Evolutionary conservation across 768 basidiomycete species (phyloP), one percentile per base, ranked within the genome.

Genomic region (Kwoniella newhampshirensis): DNA sequence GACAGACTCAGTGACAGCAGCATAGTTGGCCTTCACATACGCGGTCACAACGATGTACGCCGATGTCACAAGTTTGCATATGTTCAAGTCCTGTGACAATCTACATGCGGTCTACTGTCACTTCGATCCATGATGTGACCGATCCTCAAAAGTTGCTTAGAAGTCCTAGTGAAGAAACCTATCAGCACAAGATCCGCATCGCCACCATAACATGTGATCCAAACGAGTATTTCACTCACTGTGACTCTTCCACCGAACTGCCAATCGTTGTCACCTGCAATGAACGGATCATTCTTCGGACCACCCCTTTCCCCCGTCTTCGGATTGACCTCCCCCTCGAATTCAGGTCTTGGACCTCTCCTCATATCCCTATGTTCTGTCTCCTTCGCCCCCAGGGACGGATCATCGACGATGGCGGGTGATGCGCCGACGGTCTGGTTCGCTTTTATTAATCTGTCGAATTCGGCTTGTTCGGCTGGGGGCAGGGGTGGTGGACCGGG

Each of bases 241-340:
- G 75, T 76, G 28, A 76, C 75, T 35, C 75, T 51, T 13, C 75
- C 75, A 17, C 60, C 68, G 59, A 71, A 76, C 58, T 67, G 65
- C 75, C 75, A 76, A 54, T 76, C 75, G 17, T 48, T 54, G 57
- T 65, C 67, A 0, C 73, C 71, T 13, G 68, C 67, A 37, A 57
- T 64, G 53, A 76, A 76, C 35, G 75, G 75, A 67, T 76, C 75
- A 13, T 54, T 42, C 54, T 76, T 76, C 26, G 75, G 75, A 3
- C 75, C 75, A 2, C 75, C 75, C 36, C 50, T 35, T 48, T 76
- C 75, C 8, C 75, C 75, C 23, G 75, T 76, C 30, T 57, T 64
- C 2, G 75, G 75, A 57, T 76, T 76, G 0, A 67, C 57, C 4
- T 76, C 75, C 0, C 75, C 75, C 45, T 70, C 62, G 47, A 76